These are phyloP conservation scores for Candida chilensis DNA, from an alignment of 805 yeast genomes.

Conservation along the genomic window DNA sequence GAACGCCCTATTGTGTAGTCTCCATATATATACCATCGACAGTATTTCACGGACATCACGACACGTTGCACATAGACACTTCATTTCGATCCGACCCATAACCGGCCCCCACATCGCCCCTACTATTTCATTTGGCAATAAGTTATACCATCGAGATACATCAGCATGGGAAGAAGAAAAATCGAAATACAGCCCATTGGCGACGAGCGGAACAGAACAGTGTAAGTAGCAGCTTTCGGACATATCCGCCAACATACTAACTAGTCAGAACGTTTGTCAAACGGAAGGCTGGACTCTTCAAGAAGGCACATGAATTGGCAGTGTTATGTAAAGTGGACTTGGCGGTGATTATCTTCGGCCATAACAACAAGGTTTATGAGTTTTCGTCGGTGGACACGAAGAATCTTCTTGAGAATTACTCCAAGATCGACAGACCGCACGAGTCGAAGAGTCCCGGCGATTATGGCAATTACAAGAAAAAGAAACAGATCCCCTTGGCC, in stretches of 20 bases:
- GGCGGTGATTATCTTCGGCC: slow-evolving; percentile 82
- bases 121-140: too few relatives aligned
- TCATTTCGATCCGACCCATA: too few relatives aligned
- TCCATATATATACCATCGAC: too few relatives aligned
- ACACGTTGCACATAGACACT: too few relatives aligned
- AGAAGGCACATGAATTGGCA: slow-evolving; percentile 78
- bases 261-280: slow-evolving; percentile 64
- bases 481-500: slow-evolving; percentile 17
- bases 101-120: too few relatives aligned
- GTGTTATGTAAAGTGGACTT: slow-evolving; percentile 89
- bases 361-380: slow-evolving; percentile 77
- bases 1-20: too few relatives aligned
- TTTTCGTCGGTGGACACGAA: slow-evolving; percentile 63
- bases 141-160: too few relatives aligned
- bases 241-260: slow-evolving; percentile 20
- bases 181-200: slow-evolving; percentile 86
- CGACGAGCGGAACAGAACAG: slow-evolving; percentile 81
- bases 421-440: slow-evolving; percentile 20
- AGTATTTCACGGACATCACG: too few relatives aligned
- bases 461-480: slow-evolving; percentile 51
- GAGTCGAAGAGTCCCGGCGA: slow-evolving; percentile 60
- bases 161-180: slow-evolving; percentile 88
- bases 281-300: slow-evolving; percentile 89
- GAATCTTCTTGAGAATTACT: slow-evolving; percentile 7
- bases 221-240: slow-evolving; percentile 9